Evolutionary conservation across 192 early-diverging fungal species (phyloP).

Genomic region (Glomus cerebriforme): DNA sequence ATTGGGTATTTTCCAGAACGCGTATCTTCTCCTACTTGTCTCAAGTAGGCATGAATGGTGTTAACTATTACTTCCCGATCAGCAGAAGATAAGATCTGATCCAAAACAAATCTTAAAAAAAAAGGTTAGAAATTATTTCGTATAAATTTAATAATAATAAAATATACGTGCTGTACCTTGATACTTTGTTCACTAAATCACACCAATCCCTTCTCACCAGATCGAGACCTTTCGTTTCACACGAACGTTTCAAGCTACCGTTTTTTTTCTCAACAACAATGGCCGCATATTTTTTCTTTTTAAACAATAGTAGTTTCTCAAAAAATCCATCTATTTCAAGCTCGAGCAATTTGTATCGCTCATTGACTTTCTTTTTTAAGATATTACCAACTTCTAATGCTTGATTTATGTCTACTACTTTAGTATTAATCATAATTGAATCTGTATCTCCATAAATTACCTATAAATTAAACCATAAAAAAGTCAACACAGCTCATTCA

Average conservation of each 20-base stretch:
- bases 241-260: conserved; percentile 44
- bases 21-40: conserved; percentile 68
- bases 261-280: conserved; percentile 66
- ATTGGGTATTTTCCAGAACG: conserved; percentile 68
- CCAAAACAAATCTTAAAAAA: conserved; percentile 59
- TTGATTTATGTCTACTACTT: conserved; percentile 65
- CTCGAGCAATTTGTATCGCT: conserved; percentile 91
- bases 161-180: conserved; percentile 48
- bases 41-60: conserved; percentile 77
- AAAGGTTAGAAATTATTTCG: conserved; percentile 38
- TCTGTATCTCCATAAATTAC: conserved; percentile 99
- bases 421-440: conserved; percentile 97
- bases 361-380: conserved; percentile 85
- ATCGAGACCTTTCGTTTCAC: conserved; percentile 95
- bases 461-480: conserved; percentile 30
- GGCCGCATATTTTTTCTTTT: conserved; percentile 99
- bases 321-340: conserved; percentile 97
- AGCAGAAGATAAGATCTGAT: conserved; percentile 53
- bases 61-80: conserved; percentile 74
- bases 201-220: conserved; percentile 98
- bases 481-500: background rate
- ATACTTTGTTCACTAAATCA: conserved; percentile 87
- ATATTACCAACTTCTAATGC: conserved; percentile 81
- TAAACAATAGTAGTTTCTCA: conserved; percentile 85
- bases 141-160: conserved; percentile 2